Conservation (phyloP, 768 basidiomycete genomes). For the Russula ochroleuca region DNA sequence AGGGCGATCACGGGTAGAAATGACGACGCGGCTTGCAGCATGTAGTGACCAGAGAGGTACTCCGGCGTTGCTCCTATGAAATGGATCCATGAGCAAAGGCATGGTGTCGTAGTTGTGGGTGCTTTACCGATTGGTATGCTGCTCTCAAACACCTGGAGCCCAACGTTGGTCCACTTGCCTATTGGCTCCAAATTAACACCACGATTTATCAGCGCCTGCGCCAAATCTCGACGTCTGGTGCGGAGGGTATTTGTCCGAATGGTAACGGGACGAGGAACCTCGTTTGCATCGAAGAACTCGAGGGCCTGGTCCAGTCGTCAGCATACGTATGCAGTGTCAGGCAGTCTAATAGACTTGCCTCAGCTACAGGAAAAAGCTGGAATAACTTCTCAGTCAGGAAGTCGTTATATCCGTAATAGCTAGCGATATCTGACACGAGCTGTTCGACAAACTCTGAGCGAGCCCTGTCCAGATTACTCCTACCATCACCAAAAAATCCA, state of each 20-base stretch:
- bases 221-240: conserved; percentile 89
- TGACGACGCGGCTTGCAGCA: conserved; percentile 98
- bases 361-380: conserved; percentile 85
- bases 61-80: conserved; percentile 86
- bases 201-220: conserved; percentile 88
- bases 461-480: conserved; percentile 49
- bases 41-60: conserved; percentile 98
- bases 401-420: conserved; percentile 96
- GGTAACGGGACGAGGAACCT: conserved; percentile 91
- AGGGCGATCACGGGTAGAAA: conserved; percentile 99
- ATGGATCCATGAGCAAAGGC: conserved; percentile 8
- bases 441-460: conserved; percentile 89
- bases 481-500: conserved; percentile 10
- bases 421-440: conserved; percentile 82
- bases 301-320: conserved; percentile 60
- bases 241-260: conserved; percentile 97
- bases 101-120: neutral
- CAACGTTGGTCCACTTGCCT: conserved; percentile 99
- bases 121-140: conserved; percentile 81
- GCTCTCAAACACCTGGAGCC: conserved; percentile 97
- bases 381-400: conserved; percentile 94
- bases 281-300: conserved; percentile 98
- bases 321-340: neutral
- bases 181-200: conserved; percentile 98
- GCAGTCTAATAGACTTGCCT: conserved; percentile 49